Percentiles rank a stretch among this genome's conserved stretches.
Conservation (phyloP, 31 red algal species). For the Odonthalia washingtoniensis region DNA sequence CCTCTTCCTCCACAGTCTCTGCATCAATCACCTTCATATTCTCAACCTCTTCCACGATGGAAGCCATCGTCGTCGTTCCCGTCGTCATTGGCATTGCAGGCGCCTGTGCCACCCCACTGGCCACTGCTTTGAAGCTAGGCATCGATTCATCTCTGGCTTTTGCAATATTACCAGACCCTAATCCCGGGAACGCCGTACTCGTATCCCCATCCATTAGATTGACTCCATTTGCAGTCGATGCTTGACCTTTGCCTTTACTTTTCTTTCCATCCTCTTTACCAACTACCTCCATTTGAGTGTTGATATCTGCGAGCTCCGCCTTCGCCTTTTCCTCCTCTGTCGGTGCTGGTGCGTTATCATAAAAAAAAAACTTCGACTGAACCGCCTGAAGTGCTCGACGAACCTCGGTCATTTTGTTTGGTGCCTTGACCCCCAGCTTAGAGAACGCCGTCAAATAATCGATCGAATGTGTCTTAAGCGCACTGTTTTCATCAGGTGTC, state of each 20-base stretch:
- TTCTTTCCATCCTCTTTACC: slow-evolving; percentile 36
- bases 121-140: slow-evolving; percentile 70
- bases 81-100: too few species aligned
- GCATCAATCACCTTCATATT: slow-evolving; percentile 9
- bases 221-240: slow-evolving; percentile 8
- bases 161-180: slow-evolving; percentile 26
- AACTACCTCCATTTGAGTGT: background rate
- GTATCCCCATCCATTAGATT: slow-evolving; percentile 45
- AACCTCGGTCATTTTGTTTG: slow-evolving; percentile 78
- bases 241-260: slow-evolving; percentile 35
- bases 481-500: background rate
- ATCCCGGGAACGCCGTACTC: slow-evolving; percentile 60
- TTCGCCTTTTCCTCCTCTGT: slow-evolving; percentile 71
- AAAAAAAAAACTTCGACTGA: slow-evolving; percentile 76
- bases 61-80: slow-evolving; percentile 37
- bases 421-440: slow-evolving; percentile 72
- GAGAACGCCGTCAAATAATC: slow-evolving; percentile 81
- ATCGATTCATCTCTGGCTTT: slow-evolving; percentile 45
- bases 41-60: slow-evolving; percentile 18
- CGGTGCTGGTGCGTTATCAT: slow-evolving; percentile 76
- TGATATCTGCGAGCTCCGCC: background rate
- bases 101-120: slow-evolving; percentile 57
- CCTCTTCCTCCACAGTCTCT: slow-evolving; percentile 8
- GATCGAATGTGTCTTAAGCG: slow-evolving; percentile 85
- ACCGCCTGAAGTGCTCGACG: slow-evolving; percentile 66